Evolutionary conservation across 768 basidiomycete species (phyloP).

Genomic region (Xerocomellus amylosporus): DNA sequence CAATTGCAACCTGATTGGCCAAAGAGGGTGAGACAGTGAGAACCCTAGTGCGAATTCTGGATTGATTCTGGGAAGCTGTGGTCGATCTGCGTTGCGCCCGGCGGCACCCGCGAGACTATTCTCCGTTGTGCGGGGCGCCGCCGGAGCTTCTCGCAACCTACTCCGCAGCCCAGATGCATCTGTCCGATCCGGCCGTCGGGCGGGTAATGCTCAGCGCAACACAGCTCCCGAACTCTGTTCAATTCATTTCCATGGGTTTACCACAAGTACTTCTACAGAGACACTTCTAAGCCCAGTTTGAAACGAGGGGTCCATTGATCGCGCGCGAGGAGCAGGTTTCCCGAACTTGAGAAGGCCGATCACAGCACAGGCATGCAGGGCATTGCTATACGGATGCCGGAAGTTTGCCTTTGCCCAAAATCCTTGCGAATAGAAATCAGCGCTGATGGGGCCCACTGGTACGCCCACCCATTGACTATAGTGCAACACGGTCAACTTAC

Average conservation of each 20-base stretch:
- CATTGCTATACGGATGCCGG: background rate
- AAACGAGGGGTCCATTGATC: background rate
- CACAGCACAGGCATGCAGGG: background rate
- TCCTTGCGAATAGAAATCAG: conserved; percentile 1
- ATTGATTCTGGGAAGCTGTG: background rate
- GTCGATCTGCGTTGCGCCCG: background rate
- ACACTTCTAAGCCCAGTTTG: background rate
- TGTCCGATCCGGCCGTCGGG: background rate
- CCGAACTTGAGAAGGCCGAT: background rate
- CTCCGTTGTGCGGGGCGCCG: background rate
- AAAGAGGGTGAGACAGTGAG: background rate
- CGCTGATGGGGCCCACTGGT: background rate
- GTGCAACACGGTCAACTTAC: background rate
- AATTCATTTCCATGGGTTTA: background rate
- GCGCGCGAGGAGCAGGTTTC: background rate
- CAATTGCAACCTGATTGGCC: background rate
- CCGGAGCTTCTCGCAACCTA: background rate
- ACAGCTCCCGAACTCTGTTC: background rate
- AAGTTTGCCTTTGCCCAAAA: background rate
- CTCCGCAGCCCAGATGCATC: background rate
- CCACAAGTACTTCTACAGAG: background rate
- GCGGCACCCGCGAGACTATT: background rate
- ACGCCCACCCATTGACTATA: background rate
- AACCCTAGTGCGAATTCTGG: background rate
- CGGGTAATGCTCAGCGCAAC: background rate